phyloP scores from a whole-genome alignment of 192 early-diverging fungal species.

The Bifiguratus adelaidae region DNA sequence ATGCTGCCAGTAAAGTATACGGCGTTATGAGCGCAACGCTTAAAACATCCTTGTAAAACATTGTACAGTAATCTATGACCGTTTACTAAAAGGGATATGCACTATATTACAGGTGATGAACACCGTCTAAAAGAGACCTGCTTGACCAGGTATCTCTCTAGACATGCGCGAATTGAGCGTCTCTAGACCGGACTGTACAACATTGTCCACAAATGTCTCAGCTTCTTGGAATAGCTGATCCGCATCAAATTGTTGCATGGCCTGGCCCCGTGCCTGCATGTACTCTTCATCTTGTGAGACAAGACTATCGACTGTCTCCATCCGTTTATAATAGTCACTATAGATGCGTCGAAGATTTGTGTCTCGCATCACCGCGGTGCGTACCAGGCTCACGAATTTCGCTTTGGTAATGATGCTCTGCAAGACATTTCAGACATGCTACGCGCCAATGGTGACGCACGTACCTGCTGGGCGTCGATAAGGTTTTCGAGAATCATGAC shows the following conservation, averaged over 20 bases:
- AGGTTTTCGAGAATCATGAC: neutral
- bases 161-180: no score
- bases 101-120: no score
- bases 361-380: neutral
- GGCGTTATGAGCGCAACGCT: slow-evolving; percentile 53
- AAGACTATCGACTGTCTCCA: neutral
- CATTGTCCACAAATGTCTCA: neutral
- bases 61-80: no score
- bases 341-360: neutral
- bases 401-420: neutral
- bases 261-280: neutral
- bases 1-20: slow-evolving; percentile 67
- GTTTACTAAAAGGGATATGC: no score
- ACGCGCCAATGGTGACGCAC: neutral
- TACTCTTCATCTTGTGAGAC: neutral
- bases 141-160: no score
- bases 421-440: no score
- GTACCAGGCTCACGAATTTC: neutral
- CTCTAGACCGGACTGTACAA: neutral
- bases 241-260: neutral
- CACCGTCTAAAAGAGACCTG: no score
- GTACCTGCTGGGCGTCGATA: neutral
- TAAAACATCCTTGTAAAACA: slow-evolving; percentile 29
- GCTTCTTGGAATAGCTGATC: neutral
- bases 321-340: neutral